Evolutionary conservation across 441 rosid species (phyloP).

Genomic region (Populus hybrid): DNA sequence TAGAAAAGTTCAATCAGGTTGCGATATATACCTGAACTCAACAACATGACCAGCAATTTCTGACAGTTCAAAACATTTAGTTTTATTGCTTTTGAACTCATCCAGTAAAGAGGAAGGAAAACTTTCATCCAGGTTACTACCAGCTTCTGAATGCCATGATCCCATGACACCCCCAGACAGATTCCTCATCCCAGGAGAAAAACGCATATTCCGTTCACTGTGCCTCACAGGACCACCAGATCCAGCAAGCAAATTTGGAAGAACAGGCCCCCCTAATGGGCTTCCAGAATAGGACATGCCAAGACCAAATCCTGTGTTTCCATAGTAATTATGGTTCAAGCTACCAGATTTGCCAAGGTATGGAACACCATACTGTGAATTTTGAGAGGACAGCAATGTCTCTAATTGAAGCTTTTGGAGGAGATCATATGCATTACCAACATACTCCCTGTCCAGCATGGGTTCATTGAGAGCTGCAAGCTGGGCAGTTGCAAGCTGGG

Average conservation of each 20-base stretch:
- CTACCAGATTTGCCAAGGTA: constrained; percentile 45
- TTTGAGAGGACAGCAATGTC: constrained; percentile 44
- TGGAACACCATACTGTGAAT: constrained; percentile 49
- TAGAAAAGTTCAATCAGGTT: background rate
- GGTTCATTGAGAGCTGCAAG: constrained; percentile 45
- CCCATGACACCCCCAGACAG: constrained; percentile 50
- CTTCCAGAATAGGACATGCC: constrained; percentile 61
- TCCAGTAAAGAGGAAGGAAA: constrained; percentile 58
- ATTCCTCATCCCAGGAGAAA: constrained; percentile 52
- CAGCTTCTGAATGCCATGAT: constrained; percentile 58
- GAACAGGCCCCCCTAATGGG: constrained; percentile 37
- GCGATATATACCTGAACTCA: constrained; percentile 59
- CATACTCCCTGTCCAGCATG: constrained; percentile 37
- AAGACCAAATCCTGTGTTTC: constrained; percentile 49
- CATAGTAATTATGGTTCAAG: constrained; percentile 42
- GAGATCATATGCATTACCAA: constrained; percentile 53
- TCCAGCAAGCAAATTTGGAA: constrained; percentile 53
- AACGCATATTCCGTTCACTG: constrained; percentile 43
- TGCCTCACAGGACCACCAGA: constrained; percentile 53
- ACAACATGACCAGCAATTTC: constrained; percentile 76
- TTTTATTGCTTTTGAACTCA: constrained; percentile 71
- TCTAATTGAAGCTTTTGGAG: constrained; percentile 61
- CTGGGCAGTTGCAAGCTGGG: constrained; percentile 47
- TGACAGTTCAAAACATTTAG: constrained; percentile 64
- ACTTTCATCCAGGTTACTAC: constrained; percentile 46